These are phyloP conservation scores for Orychophragmus violaceus DNA, from an alignment of 345 rosid species.

Conservation along the genomic window DNA sequence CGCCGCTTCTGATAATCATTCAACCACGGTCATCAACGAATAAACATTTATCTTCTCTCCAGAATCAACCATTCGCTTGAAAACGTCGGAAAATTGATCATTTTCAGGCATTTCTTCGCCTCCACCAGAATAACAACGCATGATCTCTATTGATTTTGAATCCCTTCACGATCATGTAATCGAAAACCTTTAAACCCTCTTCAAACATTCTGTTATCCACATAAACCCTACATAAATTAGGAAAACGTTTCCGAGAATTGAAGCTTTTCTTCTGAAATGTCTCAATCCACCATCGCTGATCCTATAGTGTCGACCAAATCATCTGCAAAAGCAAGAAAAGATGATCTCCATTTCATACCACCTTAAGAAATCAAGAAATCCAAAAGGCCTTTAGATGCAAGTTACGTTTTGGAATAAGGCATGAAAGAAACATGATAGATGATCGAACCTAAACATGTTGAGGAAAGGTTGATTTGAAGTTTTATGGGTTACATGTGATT, in stretches of 20 bases:
- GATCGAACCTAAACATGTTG: too few relatives aligned
- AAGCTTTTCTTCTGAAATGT: slow-evolving; percentile 22
- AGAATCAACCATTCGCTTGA: slow-evolving; percentile 49
- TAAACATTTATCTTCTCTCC: slow-evolving; percentile 49
- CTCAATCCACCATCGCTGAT: slow-evolving; percentile 26
- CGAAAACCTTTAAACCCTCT: slow-evolving; percentile 51
- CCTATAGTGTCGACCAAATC: slow-evolving; percentile 33
- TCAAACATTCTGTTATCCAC: slow-evolving; percentile 53
- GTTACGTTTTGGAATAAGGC: too few relatives aligned
- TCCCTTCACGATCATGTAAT: slow-evolving; percentile 45
- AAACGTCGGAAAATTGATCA: slow-evolving; percentile 46
- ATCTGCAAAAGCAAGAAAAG: too few relatives aligned
- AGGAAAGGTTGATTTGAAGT: too few relatives aligned
- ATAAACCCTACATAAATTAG: slow-evolving; percentile 66
- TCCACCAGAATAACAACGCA: slow-evolving; percentile 68
- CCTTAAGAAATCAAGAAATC: too few relatives aligned
- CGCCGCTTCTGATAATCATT: slow-evolving; percentile 54
- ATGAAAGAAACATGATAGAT: too few relatives aligned
- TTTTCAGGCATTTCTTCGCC: slow-evolving; percentile 43
- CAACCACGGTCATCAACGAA: slow-evolving; percentile 60
- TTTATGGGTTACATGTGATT: too few relatives aligned
- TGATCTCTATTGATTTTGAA: slow-evolving; percentile 55
- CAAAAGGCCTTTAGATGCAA: too few relatives aligned
- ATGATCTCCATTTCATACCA: too few relatives aligned
- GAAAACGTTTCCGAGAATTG: slow-evolving; percentile 43